These are phyloP conservation scores for Pseudocercospora vitis DNA, from an alignment of 2,329 filamentous ascomycete genomes.

Conservation along the genomic window DNA sequence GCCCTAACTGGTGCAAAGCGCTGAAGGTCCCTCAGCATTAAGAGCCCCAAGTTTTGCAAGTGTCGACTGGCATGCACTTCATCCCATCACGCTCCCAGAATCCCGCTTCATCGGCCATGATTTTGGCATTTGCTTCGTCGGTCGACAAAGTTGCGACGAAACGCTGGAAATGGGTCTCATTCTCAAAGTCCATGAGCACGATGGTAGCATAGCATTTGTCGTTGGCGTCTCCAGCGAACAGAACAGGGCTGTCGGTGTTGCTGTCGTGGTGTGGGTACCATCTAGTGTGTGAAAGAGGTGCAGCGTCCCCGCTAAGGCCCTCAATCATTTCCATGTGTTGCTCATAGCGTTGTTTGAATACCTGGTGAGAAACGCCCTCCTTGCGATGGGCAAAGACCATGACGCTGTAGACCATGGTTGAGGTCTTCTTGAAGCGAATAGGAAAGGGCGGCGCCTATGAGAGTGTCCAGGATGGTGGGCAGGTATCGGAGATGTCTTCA, in stretches of 20 bases:
- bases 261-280: background rate
- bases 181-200: background rate
- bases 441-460: no score
- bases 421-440: background rate
- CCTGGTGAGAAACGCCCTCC: background rate
- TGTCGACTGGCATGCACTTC: background rate
- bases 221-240: background rate
- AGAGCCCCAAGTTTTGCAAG: background rate
- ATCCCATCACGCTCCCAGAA: constrained; percentile 2
- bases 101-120: background rate
- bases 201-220: background rate
- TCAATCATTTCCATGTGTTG: constrained; percentile 1
- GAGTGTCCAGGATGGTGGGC: no score
- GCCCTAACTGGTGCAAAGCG: no score
- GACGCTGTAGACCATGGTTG: background rate
- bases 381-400: constrained; percentile 2
- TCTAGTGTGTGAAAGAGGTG: background rate
- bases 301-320: background rate
- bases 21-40: background rate
- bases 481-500: no score
- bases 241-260: background rate
- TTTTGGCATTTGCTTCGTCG: background rate
- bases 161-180: background rate
- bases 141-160: background rate
- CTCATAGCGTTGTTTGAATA: constrained; percentile 1